A percentile compares a stretch with the other conserved stretches of the same genome.
These are phyloP conservation scores for Intubia oerlemansii DNA, from an alignment of 2,329 filamentous ascomycete species.

Conservation along the genomic window DNA sequence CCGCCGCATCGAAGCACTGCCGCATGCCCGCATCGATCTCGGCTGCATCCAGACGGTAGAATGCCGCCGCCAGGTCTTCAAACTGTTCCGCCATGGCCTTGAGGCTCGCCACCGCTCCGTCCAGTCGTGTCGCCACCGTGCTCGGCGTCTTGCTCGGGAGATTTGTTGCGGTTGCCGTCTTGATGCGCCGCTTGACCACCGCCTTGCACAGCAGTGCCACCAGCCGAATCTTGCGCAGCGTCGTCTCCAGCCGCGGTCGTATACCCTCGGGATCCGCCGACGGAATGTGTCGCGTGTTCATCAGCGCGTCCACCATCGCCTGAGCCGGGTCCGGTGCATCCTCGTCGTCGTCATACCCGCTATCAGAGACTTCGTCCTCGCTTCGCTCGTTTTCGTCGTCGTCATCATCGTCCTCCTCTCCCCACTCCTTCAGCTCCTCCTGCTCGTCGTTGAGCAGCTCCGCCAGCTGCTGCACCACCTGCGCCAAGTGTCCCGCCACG, in stretches of 20 bases:
- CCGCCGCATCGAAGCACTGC: conserved; percentile 37
- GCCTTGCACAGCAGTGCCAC: conserved; percentile 48
- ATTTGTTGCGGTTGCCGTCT: no score
- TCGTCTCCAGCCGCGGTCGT: conserved; percentile 40
- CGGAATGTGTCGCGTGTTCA: conserved; percentile 41
- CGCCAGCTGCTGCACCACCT: conserved; percentile 51
- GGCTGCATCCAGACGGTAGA: conserved; percentile 45
- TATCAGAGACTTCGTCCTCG: conserved; percentile 20
- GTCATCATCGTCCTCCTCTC: conserved; percentile 42
- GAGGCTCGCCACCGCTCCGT: conserved; percentile 34
- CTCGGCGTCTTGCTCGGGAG: conserved; percentile 16
- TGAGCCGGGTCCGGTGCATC: conserved; percentile 18
- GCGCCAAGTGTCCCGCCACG: conserved; percentile 45
- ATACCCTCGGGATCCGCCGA: conserved; percentile 41
- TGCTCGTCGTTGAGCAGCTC: conserved; percentile 65
- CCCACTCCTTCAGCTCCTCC: conserved; percentile 75
- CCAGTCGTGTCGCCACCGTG: conserved; percentile 21
- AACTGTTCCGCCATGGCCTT: conserved; percentile 42
- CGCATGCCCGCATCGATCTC: conserved; percentile 37
- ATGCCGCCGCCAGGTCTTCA: conserved; percentile 47
- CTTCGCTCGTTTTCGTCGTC: no score
- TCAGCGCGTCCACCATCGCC: conserved; percentile 44
- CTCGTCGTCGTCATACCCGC: conserved; percentile 13
- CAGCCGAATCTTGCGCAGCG: conserved; percentile 43
- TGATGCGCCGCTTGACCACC: conserved; percentile 46